Conservation (phyloP, 768 basidiomycete genomes). For the Termitomyces sp. region DNA sequence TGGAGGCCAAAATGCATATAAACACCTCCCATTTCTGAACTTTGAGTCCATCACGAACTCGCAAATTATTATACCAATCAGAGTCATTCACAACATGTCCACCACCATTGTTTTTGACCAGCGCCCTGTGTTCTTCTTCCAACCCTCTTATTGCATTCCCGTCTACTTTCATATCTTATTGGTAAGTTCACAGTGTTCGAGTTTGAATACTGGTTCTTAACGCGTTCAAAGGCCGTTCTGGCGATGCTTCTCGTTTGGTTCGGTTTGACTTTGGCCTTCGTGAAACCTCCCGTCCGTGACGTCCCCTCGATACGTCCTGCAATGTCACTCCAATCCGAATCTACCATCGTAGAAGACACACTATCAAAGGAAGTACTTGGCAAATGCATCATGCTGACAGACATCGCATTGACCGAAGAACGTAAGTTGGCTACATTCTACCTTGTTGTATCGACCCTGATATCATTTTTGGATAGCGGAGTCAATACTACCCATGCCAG, state of each 20-base stretch:
- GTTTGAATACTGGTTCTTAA: background rate
- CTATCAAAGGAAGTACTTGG: background rate
- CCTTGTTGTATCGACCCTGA: too few relatives aligned
- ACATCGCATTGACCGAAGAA: background rate
- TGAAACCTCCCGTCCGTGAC: conserved; percentile 4
- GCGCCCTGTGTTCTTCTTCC: background rate
- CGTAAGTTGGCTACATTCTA: background rate
- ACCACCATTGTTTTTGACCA: background rate
- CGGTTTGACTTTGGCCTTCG: background rate
- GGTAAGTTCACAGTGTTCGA: background rate
- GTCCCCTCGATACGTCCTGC: background rate
- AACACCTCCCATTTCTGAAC: background rate
- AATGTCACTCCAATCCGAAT: background rate
- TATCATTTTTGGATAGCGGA: background rate
- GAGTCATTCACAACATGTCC: background rate
- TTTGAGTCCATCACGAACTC: background rate
- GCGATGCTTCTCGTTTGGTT: background rate
- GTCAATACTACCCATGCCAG: background rate
- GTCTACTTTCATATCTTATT: background rate
- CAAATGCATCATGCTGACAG: background rate
- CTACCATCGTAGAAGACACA: background rate
- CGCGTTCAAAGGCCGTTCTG: background rate
- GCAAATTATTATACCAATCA: background rate
- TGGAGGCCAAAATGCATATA: conserved; percentile 2
- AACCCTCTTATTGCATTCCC: background rate